Conservation (phyloP, 176 grass and related monocot species). For the Avena sativa region DNA sequence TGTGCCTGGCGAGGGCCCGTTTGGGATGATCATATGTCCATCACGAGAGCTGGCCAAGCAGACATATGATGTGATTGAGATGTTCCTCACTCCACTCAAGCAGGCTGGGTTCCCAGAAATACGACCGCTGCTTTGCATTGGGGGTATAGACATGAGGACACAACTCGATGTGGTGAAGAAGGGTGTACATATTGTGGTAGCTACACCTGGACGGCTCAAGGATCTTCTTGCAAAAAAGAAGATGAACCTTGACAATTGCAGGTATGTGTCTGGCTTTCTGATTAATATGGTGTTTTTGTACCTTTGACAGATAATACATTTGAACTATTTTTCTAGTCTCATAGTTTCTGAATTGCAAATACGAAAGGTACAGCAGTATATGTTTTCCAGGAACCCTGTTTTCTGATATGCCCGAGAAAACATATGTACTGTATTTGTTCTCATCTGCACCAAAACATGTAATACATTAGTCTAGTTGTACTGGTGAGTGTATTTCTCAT, state of each 20-base stretch:
- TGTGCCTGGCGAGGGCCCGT: slow-evolving; percentile 83
- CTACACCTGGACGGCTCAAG: slow-evolving; percentile 89
- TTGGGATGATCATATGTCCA: slow-evolving; percentile 86
- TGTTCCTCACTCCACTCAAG: slow-evolving; percentile 63
- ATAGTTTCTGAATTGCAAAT: not conserved
- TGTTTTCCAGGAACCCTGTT: not conserved
- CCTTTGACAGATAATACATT: not conserved
- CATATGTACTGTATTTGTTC: not conserved
- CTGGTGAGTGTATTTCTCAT: not conserved
- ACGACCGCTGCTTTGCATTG: slow-evolving; percentile 82
- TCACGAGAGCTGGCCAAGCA: slow-evolving; percentile 93
- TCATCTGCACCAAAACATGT: no score
- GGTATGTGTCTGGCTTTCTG: slow-evolving; percentile 37
- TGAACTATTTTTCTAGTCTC: not conserved
- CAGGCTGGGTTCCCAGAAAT: slow-evolving; percentile 77
- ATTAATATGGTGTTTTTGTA: not conserved
- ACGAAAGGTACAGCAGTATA: not conserved
- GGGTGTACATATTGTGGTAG: slow-evolving; percentile 94
- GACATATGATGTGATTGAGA: slow-evolving; percentile 86
- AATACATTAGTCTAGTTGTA: no score
- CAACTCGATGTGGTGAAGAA: slow-evolving; percentile 92
- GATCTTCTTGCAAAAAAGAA: slow-evolving; percentile 97
- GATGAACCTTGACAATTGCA: slow-evolving; percentile 98
- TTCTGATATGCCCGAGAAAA: not conserved
- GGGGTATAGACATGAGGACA: slow-evolving; percentile 84